Conservation (phyloP, 768 basidiomycete genomes). For the Tricholoma bakamatsutake region DNA sequence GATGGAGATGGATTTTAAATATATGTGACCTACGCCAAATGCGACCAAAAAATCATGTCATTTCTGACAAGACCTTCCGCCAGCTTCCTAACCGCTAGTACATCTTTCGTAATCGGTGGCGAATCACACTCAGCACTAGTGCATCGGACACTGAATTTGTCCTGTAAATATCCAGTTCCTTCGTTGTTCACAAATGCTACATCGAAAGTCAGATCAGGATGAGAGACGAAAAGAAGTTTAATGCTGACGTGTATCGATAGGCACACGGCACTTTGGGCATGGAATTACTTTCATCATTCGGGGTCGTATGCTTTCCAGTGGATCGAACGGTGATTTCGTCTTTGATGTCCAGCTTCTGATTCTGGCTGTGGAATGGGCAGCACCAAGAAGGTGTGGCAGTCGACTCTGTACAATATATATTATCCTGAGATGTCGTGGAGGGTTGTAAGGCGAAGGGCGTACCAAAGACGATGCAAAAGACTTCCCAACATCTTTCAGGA, state of each 20-base stretch:
- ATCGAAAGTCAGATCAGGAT: not conserved
- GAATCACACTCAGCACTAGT: not conserved
- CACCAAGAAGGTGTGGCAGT: not conserved
- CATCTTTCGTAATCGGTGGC: not conserved
- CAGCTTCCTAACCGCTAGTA: slow-evolving; percentile 7
- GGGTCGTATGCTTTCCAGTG: not conserved
- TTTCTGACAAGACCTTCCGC: slow-evolving; percentile 11
- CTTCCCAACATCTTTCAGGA: slow-evolving; percentile 17
- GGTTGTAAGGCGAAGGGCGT: not conserved
- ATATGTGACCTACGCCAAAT: slow-evolving; percentile 6
- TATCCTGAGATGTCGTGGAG: not conserved
- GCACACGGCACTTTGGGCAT: not conserved
- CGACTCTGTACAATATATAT: not conserved
- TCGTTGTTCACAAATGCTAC: slow-evolving; percentile 26
- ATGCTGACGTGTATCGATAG: slow-evolving; percentile 21
- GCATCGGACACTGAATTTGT: slow-evolving; percentile 11
- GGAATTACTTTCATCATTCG: not conserved
- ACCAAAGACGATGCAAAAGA: not conserved
- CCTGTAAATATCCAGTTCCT: slow-evolving; percentile 13
- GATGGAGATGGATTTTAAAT: not conserved
- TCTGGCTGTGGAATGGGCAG: slow-evolving; percentile 11
- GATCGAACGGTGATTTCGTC: not conserved
- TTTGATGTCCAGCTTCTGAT: slow-evolving; percentile 11
- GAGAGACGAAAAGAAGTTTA: not conserved
- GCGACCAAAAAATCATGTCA: not conserved